A percentile compares a stretch with the other conserved stretches of the same genome.
Evolutionary conservation across 1,284 basidiomycete species (phyloP).

Genomic region (Cryptococcus neoformans): DNA sequence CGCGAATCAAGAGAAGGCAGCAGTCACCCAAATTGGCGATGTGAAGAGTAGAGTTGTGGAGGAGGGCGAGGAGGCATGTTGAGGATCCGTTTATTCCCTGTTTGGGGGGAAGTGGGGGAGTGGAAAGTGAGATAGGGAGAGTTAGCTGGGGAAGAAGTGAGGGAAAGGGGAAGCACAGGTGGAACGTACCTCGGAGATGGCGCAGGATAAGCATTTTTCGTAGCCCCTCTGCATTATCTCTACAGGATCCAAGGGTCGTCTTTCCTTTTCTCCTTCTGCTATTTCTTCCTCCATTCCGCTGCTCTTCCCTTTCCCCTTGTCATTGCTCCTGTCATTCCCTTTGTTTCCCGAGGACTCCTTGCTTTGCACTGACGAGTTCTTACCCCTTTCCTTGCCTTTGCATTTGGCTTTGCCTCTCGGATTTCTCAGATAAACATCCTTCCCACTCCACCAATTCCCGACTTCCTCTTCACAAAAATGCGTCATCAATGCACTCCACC

Average conservation of each 20-base stretch:
- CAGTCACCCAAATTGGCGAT: conserved; percentile 94
- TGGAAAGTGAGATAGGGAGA: not conserved
- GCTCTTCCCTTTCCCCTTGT: not conserved
- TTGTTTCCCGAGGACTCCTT: not conserved
- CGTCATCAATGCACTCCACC: conserved; percentile 45
- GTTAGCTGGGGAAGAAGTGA: not conserved
- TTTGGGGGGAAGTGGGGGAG: not conserved
- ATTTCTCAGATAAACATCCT: conserved; percentile 30
- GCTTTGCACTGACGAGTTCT: no score
- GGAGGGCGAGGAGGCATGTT: conserved; percentile 56
- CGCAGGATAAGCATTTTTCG: conserved; percentile 54
- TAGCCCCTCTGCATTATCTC: conserved; percentile 59
- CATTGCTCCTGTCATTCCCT: not conserved
- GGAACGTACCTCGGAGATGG: conserved; percentile 46
- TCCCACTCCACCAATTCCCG: conserved; percentile 39
- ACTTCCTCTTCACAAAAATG: conserved; percentile 47
- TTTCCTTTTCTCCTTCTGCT: conserved; percentile 9
- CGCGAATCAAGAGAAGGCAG: conserved; percentile 77
- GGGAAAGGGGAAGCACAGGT: not conserved
- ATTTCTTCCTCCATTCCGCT: not conserved
- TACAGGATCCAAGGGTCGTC: conserved; percentile 53
- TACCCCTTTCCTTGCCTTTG: conserved; percentile 16
- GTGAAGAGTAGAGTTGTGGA: conserved; percentile 69
- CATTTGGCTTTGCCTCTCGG: not conserved
- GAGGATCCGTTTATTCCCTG: conserved; percentile 57